Base-by-base conservation (phyloP, 2,329 filamentous ascomycete genomes). In the Cyclaneusma minus region DNA sequence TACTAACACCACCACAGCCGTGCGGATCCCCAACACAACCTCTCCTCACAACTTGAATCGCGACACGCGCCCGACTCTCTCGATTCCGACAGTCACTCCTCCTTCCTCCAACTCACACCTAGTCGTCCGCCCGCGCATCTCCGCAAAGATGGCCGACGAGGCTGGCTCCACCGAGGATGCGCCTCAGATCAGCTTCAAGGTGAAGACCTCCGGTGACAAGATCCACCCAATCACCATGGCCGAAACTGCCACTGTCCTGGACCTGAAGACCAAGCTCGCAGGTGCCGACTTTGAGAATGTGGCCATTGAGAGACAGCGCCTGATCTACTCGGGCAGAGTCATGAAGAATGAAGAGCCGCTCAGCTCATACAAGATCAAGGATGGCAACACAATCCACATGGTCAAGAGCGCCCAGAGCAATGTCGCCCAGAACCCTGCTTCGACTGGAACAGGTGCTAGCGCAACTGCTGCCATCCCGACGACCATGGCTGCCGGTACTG, bases 271-370 rank as follows among this genome's bases (percentile, higher is more conserved):
- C 35, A 93, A 87, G 61, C 73, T 98, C 20, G 70, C 85, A 4
- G 67, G 68, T 16, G 56, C 72, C 31, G 83, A 92, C 42, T 82
- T 76, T 47, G 87, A 91, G 51, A 77, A 92, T 50, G 73, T 93
- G 29, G 78, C 89, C 17, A 65, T 76, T 28, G 83, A 92, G 46
- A 72, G 84, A 40, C 87, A 95, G 57, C 81, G 89, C 34, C 64
- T 98, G 36, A 98, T 98, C 56, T 98, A 95, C 62, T 94, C 87
- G 5, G 89, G 89, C 28, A 77, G 87, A 34, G 87, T 98, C 34
- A 72, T 98, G 58, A 98, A 95, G 61, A 89, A 98, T 50, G 72
- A 78, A 32, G 87, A 98, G 43, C 75, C 79, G 0, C 59, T 98
- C 22, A 71, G 65, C 36, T 70, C 71, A 30, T 91, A 91, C 60